Percentiles rank a stretch among this genome's conserved stretches.
Conservation (phyloP, 106 monocot genomes). For the Apostasia shenzhenica region DNA sequence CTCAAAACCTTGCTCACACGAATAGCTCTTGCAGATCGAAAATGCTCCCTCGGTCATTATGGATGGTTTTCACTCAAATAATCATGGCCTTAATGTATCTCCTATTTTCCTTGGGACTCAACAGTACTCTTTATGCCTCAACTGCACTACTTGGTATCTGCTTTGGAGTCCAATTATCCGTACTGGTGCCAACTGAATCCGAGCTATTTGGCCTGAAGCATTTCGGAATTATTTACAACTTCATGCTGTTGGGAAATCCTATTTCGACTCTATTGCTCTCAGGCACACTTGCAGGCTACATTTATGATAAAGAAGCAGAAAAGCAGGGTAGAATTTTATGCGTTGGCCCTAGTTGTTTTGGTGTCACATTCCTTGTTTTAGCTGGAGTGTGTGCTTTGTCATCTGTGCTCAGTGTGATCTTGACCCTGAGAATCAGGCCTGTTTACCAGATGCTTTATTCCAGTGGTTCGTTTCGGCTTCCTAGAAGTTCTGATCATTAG, state of each 20-base stretch:
- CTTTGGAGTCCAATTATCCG: constrained; percentile 66
- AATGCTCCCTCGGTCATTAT: constrained; percentile 72
- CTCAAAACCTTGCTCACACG: too few relatives aligned
- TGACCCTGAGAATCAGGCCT: constrained; percentile 60
- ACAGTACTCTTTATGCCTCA: constrained; percentile 36
- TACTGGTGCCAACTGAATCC: constrained; percentile 75
- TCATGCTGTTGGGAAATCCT: constrained; percentile 78
- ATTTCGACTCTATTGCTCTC: constrained; percentile 78
- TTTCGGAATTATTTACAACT: constrained; percentile 85
- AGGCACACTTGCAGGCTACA: constrained; percentile 51
- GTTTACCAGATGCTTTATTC: constrained; percentile 89
- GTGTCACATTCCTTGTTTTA: constrained; percentile 69
- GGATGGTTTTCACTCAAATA: constrained; percentile 70
- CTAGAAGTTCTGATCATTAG: constrained; percentile 35
- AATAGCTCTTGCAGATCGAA: constrained; percentile 40
- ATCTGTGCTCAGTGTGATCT: constrained; percentile 36
- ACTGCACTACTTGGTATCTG: constrained; percentile 71
- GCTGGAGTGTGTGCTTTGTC: constrained; percentile 59
- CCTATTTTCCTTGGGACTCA: constrained; percentile 53
- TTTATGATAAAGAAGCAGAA: constrained; percentile 64
- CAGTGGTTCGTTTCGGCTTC: constrained; percentile 69
- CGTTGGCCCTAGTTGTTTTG: constrained; percentile 71
- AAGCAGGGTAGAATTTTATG: constrained; percentile 39
- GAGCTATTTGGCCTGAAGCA: constrained; percentile 87
- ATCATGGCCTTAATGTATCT: constrained; percentile 56